Evolutionary conservation across 108 stramenopile genomes (phyloP).

Genomic region (Epithemia pelagica): DNA sequence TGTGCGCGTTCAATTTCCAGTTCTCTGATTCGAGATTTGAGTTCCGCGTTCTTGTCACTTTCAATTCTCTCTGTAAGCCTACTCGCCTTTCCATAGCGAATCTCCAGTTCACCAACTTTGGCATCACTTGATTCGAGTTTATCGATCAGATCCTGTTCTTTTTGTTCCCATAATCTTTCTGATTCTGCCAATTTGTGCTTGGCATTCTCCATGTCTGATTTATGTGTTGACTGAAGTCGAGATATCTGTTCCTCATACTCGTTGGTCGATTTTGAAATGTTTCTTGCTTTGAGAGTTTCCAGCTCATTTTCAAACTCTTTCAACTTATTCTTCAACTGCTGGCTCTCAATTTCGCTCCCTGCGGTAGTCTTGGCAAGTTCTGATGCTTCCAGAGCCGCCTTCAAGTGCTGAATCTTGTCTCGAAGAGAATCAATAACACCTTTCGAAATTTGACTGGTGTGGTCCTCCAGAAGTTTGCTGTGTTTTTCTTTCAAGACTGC

Average conservation of each 20-base stretch:
- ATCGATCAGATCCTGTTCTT: neutral
- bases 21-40: neutral
- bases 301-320: too few species aligned
- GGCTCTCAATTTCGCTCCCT: neutral
- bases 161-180: neutral
- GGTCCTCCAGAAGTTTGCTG: too few species aligned
- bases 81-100: neutral
- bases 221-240: too few species aligned
- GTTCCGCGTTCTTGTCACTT: neutral
- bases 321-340: too few species aligned
- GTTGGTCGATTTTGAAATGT: too few species aligned
- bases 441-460: too few species aligned
- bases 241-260: too few species aligned
- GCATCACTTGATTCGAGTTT: neutral
- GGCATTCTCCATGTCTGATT: too few species aligned
- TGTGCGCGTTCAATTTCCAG: neutral
- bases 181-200: too few species aligned
- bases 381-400: neutral
- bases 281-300: too few species aligned
- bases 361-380: neutral
- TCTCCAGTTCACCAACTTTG: neutral
- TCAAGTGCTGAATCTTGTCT: neutral
- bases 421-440: neutral
- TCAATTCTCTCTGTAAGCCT: neutral
- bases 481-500: neutral